These are phyloP conservation scores for Colletotrichum camelliae DNA, from an alignment of 2,329 filamentous ascomycete species.

Conservation along the genomic window DNA sequence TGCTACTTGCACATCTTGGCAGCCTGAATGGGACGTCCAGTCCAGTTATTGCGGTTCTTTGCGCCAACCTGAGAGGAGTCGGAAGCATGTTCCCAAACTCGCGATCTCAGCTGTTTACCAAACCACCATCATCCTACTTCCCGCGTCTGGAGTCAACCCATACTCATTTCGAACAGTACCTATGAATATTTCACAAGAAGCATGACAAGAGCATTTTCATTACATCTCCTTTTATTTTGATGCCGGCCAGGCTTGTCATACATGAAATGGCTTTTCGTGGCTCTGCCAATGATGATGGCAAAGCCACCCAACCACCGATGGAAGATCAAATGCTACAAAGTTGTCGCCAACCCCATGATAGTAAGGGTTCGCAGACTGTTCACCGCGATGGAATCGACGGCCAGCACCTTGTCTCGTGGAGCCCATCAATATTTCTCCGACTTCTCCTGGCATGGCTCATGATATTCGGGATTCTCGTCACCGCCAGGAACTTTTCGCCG, in stretches of 20 bases:
- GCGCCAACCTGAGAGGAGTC: too few species aligned
- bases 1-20: too few species aligned
- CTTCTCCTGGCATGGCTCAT: background rate
- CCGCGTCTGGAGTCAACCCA: too few species aligned
- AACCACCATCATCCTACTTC: too few species aligned
- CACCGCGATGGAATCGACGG: rapidly evolving
- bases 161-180: too few species aligned
- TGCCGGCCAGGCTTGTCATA: background rate
- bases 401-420: background rate
- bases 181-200: too few species aligned
- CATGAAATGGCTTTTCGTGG: rapidly evolving
- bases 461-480: background rate
- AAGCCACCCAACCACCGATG: background rate
- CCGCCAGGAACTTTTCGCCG: background rate
- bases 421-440: background rate
- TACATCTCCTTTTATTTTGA: background rate
- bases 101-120: too few species aligned
- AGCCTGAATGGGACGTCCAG: too few species aligned
- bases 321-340: background rate
- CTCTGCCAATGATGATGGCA: background rate
- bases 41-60: too few species aligned
- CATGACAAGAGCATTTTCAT: background rate
- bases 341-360: rapidly evolving
- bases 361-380: rapidly evolving
- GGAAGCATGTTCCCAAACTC: too few species aligned